Conservation (phyloP, 768 basidiomycete genomes). For the Mycena leptocephala region DNA sequence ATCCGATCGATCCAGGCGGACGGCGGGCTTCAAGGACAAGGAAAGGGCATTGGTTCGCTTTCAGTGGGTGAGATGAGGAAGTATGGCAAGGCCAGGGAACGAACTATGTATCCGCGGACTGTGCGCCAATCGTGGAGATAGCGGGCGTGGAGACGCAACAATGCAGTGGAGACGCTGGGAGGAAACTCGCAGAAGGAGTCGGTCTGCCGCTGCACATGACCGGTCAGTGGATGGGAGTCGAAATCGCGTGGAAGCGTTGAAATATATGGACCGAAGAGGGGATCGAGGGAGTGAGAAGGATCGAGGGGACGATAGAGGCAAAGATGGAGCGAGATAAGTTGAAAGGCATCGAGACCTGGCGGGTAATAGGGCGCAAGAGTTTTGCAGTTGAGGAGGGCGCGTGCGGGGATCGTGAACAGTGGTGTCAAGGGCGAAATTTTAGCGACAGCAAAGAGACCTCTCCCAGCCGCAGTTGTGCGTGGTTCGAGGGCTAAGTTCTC, state of each 20-base stretch:
- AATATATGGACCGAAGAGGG: slow-evolving; percentile 83
- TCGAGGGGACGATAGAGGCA: slow-evolving; percentile 72
- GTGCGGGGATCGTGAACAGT: slow-evolving; percentile 81
- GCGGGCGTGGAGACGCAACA: slow-evolving; percentile 61
- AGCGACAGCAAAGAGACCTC: slow-evolving; percentile 26
- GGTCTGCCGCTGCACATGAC: slow-evolving; percentile 59
- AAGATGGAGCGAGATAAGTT: slow-evolving; percentile 88
- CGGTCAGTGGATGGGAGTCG: slow-evolving; percentile 83
- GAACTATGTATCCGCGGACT: slow-evolving; percentile 68
- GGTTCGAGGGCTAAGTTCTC: background rate
- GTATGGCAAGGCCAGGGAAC: slow-evolving; percentile 40
- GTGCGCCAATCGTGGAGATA: slow-evolving; percentile 75
- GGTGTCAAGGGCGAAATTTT: slow-evolving; percentile 64
- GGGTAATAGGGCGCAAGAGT: slow-evolving; percentile 80
- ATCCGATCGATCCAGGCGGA: slow-evolving; percentile 18
- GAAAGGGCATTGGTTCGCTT: slow-evolving; percentile 34
- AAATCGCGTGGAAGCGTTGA: slow-evolving; percentile 84
- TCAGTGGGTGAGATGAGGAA: slow-evolving; percentile 3
- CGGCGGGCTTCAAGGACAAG: slow-evolving; percentile 16
- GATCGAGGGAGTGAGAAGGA: slow-evolving; percentile 64
- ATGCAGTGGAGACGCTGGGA: slow-evolving; percentile 56
- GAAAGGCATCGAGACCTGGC: slow-evolving; percentile 70
- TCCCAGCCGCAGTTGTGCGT: background rate
- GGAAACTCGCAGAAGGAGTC: slow-evolving; percentile 58
- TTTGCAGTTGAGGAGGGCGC: slow-evolving; percentile 79